Evolutionary conservation across 108 stramenopile genomes (phyloP).

Genomic region (Stephanodiscus minutulus): DNA sequence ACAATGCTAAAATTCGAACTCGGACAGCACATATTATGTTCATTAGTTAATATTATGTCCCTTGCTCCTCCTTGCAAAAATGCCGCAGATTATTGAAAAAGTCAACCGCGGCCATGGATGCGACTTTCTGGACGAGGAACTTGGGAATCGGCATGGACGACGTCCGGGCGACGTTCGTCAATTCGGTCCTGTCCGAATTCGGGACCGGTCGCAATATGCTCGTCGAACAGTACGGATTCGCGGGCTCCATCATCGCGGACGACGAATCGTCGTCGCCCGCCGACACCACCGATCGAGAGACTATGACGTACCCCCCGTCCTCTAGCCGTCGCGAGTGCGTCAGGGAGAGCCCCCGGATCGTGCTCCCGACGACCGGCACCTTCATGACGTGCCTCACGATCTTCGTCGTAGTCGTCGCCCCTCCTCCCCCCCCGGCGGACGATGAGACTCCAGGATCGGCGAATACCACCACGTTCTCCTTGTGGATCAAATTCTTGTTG

Average conservation of each 20-base stretch:
- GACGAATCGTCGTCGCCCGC: conserved; percentile 10
- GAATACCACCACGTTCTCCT: conserved; percentile 25
- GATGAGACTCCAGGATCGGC: background rate
- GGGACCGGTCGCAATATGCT: conserved; percentile 28
- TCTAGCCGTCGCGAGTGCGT: conserved; percentile 31
- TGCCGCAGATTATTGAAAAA: conserved; percentile 8
- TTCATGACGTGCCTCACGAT: conserved; percentile 38
- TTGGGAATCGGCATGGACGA: conserved; percentile 25
- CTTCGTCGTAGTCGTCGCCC: conserved; percentile 1
- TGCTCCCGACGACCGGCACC: conserved; percentile 37
- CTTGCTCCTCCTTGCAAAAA: background rate
- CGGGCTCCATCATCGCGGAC: background rate
- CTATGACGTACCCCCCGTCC: conserved; percentile 24
- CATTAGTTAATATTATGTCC: background rate
- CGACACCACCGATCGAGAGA: conserved; percentile 39
- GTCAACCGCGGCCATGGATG: conserved; percentile 6
- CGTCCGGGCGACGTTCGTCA: conserved; percentile 31
- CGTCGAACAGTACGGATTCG: conserved; percentile 31
- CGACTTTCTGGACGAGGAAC: conserved; percentile 36
- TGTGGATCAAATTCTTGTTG: conserved; percentile 42
- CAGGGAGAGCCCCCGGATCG: conserved; percentile 18
- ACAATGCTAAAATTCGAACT: background rate
- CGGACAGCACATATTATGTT: background rate
- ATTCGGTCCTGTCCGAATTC: conserved; percentile 12
- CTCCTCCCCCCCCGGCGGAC: conserved; percentile 11